Evolutionary conservation across 2,329 filamentous ascomycete genomes (phyloP).

Genomic region (Simplicillium aogashimaense): DNA sequence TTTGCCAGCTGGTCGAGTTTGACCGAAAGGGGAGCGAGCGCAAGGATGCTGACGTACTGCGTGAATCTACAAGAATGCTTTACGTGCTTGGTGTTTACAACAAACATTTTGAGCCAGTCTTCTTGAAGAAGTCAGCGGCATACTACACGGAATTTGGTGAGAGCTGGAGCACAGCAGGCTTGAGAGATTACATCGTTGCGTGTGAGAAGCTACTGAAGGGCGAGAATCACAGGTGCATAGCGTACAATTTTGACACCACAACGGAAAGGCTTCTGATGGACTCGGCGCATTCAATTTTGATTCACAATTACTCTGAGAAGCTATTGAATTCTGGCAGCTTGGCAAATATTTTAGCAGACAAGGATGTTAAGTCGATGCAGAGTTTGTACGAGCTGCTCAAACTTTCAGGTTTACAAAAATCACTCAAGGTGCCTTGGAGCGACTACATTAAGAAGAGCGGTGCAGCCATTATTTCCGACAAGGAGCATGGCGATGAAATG

Average conservation of each 20-base stretch:
- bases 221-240: slow-evolving; percentile 69
- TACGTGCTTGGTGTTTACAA: slow-evolving; percentile 77
- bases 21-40: slow-evolving; percentile 52
- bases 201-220: slow-evolving; percentile 58
- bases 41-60: slow-evolving; percentile 57
- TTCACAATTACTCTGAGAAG: slow-evolving; percentile 56
- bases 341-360: slow-evolving; percentile 60
- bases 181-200: slow-evolving; percentile 67
- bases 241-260: slow-evolving; percentile 71
- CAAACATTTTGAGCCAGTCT: slow-evolving; percentile 66
- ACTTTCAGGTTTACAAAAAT: slow-evolving; percentile 58
- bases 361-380: slow-evolving; percentile 60
- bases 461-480: slow-evolving; percentile 68
- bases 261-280: slow-evolving; percentile 71
- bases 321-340: slow-evolving; percentile 59
- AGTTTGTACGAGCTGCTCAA: slow-evolving; percentile 70
- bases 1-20: slow-evolving; percentile 65
- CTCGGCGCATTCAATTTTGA: slow-evolving; percentile 61
- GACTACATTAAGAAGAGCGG: slow-evolving; percentile 72
- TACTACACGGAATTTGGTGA: slow-evolving; percentile 66
- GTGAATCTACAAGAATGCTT: slow-evolving; percentile 70
- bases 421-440: slow-evolving; percentile 64
- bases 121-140: slow-evolving; percentile 55
- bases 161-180: slow-evolving; percentile 47
- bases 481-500: slow-evolving; percentile 73